These are phyloP conservation scores for Craterostigma plantagineum DNA, from an alignment of 257 asterid species.

Conservation along the genomic window DNA sequence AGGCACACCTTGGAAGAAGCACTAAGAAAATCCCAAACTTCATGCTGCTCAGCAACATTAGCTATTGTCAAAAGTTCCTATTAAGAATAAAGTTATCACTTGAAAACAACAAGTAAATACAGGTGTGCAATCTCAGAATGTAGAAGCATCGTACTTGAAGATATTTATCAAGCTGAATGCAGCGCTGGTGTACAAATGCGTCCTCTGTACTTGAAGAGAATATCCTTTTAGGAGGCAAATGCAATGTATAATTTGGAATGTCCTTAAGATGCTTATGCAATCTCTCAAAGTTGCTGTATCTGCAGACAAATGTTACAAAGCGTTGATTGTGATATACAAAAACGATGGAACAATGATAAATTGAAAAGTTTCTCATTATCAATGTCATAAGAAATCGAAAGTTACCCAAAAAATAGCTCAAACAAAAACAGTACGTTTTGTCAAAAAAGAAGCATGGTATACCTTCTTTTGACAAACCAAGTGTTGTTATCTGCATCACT, in stretches of 20 bases:
- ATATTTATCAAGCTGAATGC: conserved; percentile 92
- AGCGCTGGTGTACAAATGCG: conserved; percentile 91
- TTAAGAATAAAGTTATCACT: conserved; percentile 14
- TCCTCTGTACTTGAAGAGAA: conserved; percentile 98
- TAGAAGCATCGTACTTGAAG: conserved; percentile 44
- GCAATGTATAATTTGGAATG: conserved; percentile 79
- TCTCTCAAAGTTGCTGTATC: conserved; percentile 94
- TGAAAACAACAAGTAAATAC: conserved; percentile 6
- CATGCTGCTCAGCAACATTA: conserved; percentile 97
- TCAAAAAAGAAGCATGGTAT: not conserved
- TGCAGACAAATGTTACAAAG: conserved; percentile 16
- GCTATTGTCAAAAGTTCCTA: conserved; percentile 95
- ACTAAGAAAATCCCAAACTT: conserved; percentile 98
- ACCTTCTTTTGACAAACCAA: conserved; percentile 98
- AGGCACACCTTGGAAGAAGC: conserved; percentile 68
- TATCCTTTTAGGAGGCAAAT: conserved; percentile 97
- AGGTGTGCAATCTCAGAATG: conserved; percentile 9
- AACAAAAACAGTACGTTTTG: not conserved
- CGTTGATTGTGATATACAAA: not conserved
- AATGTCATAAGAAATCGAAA: too few relatives aligned
- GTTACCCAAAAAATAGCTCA: too few relatives aligned
- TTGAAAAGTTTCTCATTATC: too few relatives aligned
- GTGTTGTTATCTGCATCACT: conserved; percentile 60
- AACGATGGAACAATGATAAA: too few relatives aligned
- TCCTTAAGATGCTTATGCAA: conserved; percentile 89